Conservation (phyloP, 345 rosid species). For the Eucalyptus sideroxylon region DNA sequence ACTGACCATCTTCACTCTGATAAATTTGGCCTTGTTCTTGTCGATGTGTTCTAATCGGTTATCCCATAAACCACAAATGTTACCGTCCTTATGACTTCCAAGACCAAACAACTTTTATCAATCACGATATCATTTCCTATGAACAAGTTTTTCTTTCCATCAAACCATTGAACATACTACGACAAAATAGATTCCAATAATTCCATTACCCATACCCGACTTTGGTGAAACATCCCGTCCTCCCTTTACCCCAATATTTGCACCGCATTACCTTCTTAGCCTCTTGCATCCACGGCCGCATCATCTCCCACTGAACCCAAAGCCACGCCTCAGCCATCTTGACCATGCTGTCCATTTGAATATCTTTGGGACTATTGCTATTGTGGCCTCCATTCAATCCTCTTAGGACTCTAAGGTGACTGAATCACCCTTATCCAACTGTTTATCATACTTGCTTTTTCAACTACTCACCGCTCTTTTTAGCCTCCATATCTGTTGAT, state of each 20-base stretch:
- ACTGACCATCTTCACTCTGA: rapidly evolving
- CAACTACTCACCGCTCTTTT: background rate
- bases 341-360: background rate
- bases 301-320: rapidly evolving
- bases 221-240: background rate
- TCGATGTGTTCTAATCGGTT: background rate
- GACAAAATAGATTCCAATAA: rapidly evolving
- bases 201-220: background rate
- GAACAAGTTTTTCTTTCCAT: background rate
- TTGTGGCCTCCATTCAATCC: background rate
- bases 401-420: background rate
- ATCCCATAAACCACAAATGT: background rate
- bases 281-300: rapidly evolving
- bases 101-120: background rate
- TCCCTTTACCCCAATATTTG: background rate
- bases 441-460: background rate
- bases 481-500: background rate
- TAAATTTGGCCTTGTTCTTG: background rate
- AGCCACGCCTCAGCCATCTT: background rate
- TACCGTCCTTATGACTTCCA: background rate
- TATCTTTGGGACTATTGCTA: background rate
- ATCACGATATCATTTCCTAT: background rate
- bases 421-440: background rate
- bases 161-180: background rate
- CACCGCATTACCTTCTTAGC: background rate